Conservation (phyloP, 176 grass and related monocot genomes). For the Zoysia japonica region DNA sequence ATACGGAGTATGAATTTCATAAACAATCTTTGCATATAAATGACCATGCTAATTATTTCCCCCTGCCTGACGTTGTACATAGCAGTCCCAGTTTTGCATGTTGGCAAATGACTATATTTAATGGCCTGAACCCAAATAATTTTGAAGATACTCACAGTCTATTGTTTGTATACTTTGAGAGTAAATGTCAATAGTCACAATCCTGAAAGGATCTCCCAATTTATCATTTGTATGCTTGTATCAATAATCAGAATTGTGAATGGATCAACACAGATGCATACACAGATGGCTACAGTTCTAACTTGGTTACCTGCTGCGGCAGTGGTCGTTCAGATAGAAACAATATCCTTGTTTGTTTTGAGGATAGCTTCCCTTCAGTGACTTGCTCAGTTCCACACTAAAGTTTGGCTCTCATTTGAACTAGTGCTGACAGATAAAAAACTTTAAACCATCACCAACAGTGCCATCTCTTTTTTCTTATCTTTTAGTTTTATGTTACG, state of each 20-base stretch:
- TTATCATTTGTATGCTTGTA: not conserved
- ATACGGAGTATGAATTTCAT: no score
- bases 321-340: not conserved
- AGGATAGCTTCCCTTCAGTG: not conserved
- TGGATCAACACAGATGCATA: not conserved
- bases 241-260: not conserved
- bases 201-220: not conserved
- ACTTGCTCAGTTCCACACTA: not conserved
- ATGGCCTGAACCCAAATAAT: not conserved
- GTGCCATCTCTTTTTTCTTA: not conserved
- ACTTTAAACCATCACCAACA: not conserved
- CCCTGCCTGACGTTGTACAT: no score
- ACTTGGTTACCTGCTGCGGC: not conserved
- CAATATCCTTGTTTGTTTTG: not conserved
- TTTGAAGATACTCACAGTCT: not conserved
- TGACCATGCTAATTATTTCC: no score
- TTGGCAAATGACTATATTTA: conserved; percentile 1
- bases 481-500: not conserved
- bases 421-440: not conserved
- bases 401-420: not conserved
- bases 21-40: no score
- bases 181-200: not conserved
- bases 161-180: not conserved
- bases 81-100: not conserved
- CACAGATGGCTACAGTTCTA: not conserved